Percentiles rank a stretch among this genome's conserved stretches.
phyloP scores from a whole-genome alignment of 2,329 filamentous ascomycete species.

The Penicillium sp. region DNA sequence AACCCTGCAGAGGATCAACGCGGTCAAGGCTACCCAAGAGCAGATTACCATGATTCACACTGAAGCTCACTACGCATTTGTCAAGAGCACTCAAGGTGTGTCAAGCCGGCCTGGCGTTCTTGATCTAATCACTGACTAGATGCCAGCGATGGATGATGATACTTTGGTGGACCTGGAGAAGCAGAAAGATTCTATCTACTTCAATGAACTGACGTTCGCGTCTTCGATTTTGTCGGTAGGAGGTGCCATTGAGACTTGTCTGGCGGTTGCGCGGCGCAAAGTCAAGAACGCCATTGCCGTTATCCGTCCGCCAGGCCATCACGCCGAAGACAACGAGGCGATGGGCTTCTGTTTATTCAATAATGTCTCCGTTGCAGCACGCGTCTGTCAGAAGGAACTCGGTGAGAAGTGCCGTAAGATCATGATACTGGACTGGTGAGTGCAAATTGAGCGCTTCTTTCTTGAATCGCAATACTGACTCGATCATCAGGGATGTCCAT shows the following conservation, averaged over 20 bases:
- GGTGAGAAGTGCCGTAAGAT: constrained; percentile 81
- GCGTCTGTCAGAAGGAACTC: constrained; percentile 78
- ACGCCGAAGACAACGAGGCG: constrained; percentile 79
- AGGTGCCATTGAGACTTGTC: constrained; percentile 92
- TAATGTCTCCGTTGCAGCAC: constrained; percentile 91
- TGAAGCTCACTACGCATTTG: constrained; percentile 74
- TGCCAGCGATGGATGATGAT: constrained; percentile 49
- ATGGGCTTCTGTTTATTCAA: constrained; percentile 99
- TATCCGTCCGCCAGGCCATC: constrained; percentile 91
- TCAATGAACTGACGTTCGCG: constrained; percentile 76
- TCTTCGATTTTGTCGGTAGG: constrained; percentile 83
- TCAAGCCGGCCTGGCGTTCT: neutral
- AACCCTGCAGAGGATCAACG: constrained; percentile 67
- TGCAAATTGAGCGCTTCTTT: constrained; percentile 24
- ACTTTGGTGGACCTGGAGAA: constrained; percentile 69
- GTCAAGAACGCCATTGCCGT: constrained; percentile 96
- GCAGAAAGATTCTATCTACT: constrained; percentile 74
- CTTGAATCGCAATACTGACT: constrained; percentile 17
- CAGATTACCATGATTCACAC: constrained; percentile 82
- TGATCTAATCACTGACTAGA: constrained; percentile 14
- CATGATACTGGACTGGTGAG: constrained; percentile 89
- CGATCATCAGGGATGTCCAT: constrained; percentile 60
- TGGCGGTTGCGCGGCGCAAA: constrained; percentile 76
- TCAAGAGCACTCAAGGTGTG: constrained; percentile 56
- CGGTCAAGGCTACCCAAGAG: constrained; percentile 70